phyloP scores from a whole-genome alignment of 2,329 filamentous ascomycete species.

The Ophiostoma australiae region DNA sequence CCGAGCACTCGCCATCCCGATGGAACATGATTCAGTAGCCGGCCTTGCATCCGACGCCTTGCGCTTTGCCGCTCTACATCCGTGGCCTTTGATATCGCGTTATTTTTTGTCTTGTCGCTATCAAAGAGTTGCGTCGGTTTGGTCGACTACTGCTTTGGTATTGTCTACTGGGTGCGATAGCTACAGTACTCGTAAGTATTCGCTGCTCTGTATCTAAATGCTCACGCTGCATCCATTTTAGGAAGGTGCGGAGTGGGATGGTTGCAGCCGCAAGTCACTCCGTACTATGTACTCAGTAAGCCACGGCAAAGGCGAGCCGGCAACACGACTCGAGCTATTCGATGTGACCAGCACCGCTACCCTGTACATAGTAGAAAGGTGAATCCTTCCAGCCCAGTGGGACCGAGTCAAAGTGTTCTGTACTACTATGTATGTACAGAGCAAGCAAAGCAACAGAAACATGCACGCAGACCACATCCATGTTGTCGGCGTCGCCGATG shows the following conservation, averaged over 20 bases:
- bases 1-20: not conserved
- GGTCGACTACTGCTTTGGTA: not conserved
- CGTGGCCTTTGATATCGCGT: too few relatives aligned
- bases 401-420: not conserved
- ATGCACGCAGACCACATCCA: not conserved
- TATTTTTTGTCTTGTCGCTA: not conserved
- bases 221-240: not conserved
- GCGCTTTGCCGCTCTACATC: not conserved
- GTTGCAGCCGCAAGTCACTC: slow-evolving; percentile 6
- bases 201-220: too few relatives aligned
- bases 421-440: too few relatives aligned
- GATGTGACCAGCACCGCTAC: not conserved
- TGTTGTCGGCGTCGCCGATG: slow-evolving; percentile 3
- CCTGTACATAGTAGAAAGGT: too few relatives aligned
- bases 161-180: not conserved
- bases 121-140: not conserved
- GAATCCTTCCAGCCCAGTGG: not conserved
- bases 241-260: slow-evolving; percentile 15
- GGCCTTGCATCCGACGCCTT: not conserved
- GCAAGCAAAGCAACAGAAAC: not conserved
- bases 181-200: too few relatives aligned
- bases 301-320: slow-evolving; percentile 1
- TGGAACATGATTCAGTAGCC: slow-evolving; percentile 4
- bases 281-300: not conserved
- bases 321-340: not conserved